phyloP scores from a whole-genome alignment of 352 stramenopile genomes.

The Peronospora tabacina region DNA sequence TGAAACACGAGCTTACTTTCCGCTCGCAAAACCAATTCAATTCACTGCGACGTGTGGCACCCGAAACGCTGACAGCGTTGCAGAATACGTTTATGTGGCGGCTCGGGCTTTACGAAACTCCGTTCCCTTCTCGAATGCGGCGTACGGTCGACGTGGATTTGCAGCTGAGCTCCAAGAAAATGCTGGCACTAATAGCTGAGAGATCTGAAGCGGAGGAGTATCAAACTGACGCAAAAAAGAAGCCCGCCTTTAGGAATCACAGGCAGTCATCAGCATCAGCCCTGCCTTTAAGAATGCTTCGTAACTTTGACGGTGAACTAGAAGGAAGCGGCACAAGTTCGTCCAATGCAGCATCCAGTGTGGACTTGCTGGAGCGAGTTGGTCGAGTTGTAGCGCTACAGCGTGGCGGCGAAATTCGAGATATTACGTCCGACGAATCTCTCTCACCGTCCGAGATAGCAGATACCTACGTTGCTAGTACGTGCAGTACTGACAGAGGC shows the following conservation, averaged over 20 bases:
- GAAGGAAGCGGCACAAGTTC: constrained; percentile 19
- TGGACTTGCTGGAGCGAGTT: constrained; percentile 54
- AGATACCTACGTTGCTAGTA: constrained; percentile 26
- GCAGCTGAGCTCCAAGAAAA: constrained; percentile 18
- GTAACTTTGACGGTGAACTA: constrained; percentile 32
- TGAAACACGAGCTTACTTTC: constrained; percentile 61
- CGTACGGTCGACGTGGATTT: constrained; percentile 51
- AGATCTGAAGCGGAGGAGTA: constrained; percentile 1
- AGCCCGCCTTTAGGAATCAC: constrained; percentile 1
- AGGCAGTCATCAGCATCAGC: constrained; percentile 20
- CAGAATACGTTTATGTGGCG: constrained; percentile 36
- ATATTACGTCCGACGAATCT: constrained; percentile 59
- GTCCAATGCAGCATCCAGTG: constrained; percentile 21
- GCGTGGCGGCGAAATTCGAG: constrained; percentile 63
- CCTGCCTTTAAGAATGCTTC: constrained; percentile 35
- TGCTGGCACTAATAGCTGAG: constrained; percentile 10
- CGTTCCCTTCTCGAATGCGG: constrained; percentile 50
- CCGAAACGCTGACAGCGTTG: constrained; percentile 26
- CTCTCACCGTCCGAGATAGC: constrained; percentile 18
- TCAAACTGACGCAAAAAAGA: background rate
- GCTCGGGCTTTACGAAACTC: constrained; percentile 56
- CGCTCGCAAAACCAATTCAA: constrained; percentile 53
- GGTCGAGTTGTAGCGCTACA: constrained; percentile 66
- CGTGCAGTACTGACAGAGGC: constrained; percentile 12
- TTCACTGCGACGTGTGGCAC: constrained; percentile 24